phyloP scores from a whole-genome alignment of 495 filamentous ascomycete species.

The Pyrenula massariospora region DNA sequence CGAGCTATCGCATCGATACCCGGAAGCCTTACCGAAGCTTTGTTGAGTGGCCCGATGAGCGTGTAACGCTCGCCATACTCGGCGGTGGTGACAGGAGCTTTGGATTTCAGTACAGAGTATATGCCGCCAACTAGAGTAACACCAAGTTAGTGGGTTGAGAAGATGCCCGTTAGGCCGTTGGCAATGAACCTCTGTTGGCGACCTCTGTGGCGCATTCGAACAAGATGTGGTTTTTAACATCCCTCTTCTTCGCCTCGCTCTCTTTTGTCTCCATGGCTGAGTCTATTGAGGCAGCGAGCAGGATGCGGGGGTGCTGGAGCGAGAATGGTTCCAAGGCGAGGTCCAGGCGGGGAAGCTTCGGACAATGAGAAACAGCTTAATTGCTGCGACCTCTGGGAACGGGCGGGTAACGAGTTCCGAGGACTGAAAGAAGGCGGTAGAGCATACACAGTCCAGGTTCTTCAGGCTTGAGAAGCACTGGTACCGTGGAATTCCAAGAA shows the following conservation, averaged over 20 bases:
- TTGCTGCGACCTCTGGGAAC: too few species aligned
- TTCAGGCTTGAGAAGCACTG: slow-evolving; percentile 2
- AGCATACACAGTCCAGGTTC: background rate
- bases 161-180: slow-evolving; percentile 1
- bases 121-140: slow-evolving; percentile 72
- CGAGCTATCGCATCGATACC: slow-evolving; percentile 1
- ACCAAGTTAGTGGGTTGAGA: slow-evolving; percentile 3
- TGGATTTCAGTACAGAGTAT: slow-evolving; percentile 98
- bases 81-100: slow-evolving; percentile 91
- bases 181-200: slow-evolving; percentile 70
- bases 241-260: slow-evolving; percentile 36
- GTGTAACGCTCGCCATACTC: slow-evolving; percentile 98
- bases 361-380: too few species aligned
- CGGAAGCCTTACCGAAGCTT: slow-evolving; percentile 50
- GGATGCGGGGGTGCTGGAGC: too few species aligned
- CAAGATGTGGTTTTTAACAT: slow-evolving; percentile 70
- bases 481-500: too few species aligned
- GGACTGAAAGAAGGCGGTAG: background rate
- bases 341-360: too few species aligned
- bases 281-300: too few species aligned
- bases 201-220: slow-evolving; percentile 97
- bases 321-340: too few species aligned
- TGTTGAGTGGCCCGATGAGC: slow-evolving; percentile 87
- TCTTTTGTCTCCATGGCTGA: slow-evolving; percentile 18
- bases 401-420: too few species aligned